These are phyloP conservation scores for Penicillium sp. DNA, from an alignment of 2,329 filamentous ascomycete genomes.

Conservation along the genomic window DNA sequence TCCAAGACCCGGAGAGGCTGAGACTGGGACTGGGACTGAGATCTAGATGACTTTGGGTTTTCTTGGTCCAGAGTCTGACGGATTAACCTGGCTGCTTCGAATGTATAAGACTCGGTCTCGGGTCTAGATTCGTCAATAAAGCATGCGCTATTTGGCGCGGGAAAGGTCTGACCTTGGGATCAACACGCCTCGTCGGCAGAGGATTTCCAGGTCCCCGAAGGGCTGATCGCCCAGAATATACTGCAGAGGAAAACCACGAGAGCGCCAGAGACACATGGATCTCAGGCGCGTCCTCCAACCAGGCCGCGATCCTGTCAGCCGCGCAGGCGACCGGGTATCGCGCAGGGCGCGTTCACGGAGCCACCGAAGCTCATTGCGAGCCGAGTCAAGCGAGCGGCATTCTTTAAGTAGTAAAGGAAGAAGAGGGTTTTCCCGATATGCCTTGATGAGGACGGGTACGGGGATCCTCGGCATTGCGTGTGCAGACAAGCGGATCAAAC, in stretches of 20 bases:
- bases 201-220: constrained; percentile 77
- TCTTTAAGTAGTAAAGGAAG: constrained; percentile 42
- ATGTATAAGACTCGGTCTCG: constrained; percentile 67
- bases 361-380: constrained; percentile 47
- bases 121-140: constrained; percentile 38
- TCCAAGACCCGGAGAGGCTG: constrained; percentile 64
- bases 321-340: constrained; percentile 7
- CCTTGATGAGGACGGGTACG: constrained; percentile 34
- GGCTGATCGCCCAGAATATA: constrained; percentile 85
- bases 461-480: constrained; percentile 43
- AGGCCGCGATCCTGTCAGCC: background rate
- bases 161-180: constrained; percentile 61
- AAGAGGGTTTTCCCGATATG: constrained; percentile 33
- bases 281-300: constrained; percentile 33
- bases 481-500: background rate
- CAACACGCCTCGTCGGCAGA: constrained; percentile 70
- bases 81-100: constrained; percentile 51
- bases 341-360: constrained; percentile 38
- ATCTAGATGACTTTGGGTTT: background rate
- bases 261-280: constrained; percentile 41
- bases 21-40: constrained; percentile 3
- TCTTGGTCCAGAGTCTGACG: constrained; percentile 9
- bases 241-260: constrained; percentile 72
- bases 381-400: constrained; percentile 43
- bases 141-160: background rate